phyloP scores from a whole-genome alignment of 176 grass and related monocot genomes.

The Oryza coarctata region DNA sequence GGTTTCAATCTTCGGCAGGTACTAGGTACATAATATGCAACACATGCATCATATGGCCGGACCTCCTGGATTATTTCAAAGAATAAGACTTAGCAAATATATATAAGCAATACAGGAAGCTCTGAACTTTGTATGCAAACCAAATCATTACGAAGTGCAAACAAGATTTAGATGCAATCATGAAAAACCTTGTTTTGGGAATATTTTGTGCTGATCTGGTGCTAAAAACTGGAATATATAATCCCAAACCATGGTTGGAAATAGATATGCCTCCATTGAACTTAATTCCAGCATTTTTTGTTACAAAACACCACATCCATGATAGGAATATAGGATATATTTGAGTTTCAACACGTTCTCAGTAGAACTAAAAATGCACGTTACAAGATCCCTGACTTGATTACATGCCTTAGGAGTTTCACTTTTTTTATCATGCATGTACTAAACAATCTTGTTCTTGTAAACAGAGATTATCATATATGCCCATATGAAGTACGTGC shows the following conservation, averaged over 20 bases:
- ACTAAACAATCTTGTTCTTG: neutral
- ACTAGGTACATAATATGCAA: slow-evolving; percentile 5
- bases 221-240: neutral
- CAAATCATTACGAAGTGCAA: neutral
- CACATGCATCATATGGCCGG: slow-evolving; percentile 22
- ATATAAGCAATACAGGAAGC: neutral
- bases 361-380: neutral
- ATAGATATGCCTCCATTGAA: neutral
- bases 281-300: neutral
- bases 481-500: neutral
- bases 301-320: neutral
- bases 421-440: neutral
- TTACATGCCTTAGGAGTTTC: neutral
- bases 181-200: neutral
- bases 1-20: neutral
- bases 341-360: neutral
- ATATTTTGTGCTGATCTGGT: neutral
- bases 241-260: too few relatives aligned
- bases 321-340: neutral
- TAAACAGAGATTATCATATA: neutral
- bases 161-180: neutral
- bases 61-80: slow-evolving; percentile 16
- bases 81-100: neutral
- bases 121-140: neutral
- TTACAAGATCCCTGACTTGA: neutral